These are phyloP conservation scores for Cyclotella baltica DNA, from an alignment of 108 stramenopile genomes.

Conservation along the genomic window DNA sequence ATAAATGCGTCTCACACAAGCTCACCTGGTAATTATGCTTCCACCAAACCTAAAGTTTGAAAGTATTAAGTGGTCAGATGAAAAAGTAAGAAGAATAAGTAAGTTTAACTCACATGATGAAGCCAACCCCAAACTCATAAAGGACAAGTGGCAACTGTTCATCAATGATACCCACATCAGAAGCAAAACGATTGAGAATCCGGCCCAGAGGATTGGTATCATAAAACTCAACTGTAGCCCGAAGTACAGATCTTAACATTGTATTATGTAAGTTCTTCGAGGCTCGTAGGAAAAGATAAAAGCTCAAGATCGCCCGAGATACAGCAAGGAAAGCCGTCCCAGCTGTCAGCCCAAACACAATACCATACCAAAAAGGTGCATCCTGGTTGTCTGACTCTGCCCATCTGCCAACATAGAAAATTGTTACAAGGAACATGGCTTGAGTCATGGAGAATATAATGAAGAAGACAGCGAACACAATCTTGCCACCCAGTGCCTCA, in stretches of 20 bases:
- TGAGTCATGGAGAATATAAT: slow-evolving; percentile 64
- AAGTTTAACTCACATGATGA: slow-evolving; percentile 4
- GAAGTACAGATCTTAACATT: slow-evolving; percentile 78
- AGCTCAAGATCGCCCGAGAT: slow-evolving; percentile 62
- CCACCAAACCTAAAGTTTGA: neutral
- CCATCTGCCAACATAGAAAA: slow-evolving; percentile 72
- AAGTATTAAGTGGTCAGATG: no score
- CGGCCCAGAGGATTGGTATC: slow-evolving; percentile 92
- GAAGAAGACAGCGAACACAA: slow-evolving; percentile 54
- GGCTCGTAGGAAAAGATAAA: slow-evolving; percentile 64
- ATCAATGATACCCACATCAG: slow-evolving; percentile 85
- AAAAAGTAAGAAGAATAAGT: neutral
- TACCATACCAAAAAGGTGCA: slow-evolving; percentile 45
- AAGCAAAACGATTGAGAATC: slow-evolving; percentile 81
- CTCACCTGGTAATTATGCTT: slow-evolving; percentile 24
- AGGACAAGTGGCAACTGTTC: slow-evolving; percentile 74
- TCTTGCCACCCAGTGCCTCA: slow-evolving; percentile 68
- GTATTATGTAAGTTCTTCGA: slow-evolving; percentile 79
- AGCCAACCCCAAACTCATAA: slow-evolving; percentile 65
- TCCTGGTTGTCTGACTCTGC: slow-evolving; percentile 62
- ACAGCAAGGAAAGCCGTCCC: slow-evolving; percentile 50
- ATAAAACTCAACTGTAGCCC: slow-evolving; percentile 89
- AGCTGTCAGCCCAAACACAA: slow-evolving; percentile 56
- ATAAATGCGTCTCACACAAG: no score
- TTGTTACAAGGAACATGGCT: slow-evolving; percentile 54